Base-by-base conservation (phyloP, 768 basidiomycete genomes). In the Clavaria fumosa region DNA sequence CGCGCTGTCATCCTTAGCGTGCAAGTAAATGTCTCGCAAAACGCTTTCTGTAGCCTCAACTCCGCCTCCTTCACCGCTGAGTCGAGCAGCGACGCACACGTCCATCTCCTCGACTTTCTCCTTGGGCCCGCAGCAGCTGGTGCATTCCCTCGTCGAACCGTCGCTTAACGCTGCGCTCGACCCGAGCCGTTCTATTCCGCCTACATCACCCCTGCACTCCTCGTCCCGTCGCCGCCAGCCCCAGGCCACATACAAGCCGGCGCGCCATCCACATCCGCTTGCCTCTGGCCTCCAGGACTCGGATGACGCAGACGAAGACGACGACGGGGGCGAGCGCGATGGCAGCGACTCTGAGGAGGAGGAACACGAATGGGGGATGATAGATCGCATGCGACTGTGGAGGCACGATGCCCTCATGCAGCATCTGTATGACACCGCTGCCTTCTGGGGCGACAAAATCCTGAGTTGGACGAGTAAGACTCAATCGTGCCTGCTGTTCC, bases 361-460 rank as follows among this genome's bases (percentile, higher is more conserved):
- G 22, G 68, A 67, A 28, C 66, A 69, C 32, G 75, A 80, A 46
- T 90, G 84, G 85, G 75, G 75, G 2, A 77, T 85, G 66, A 76
- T 97, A 3, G 91, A 96, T 59, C 72, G 91, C 21, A 91, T 99
- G 88, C 68, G 95, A 41, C 61, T 89, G 31, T 97, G 93, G 93
- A 65, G 95, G 28, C 91, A 97, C 51, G 95, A 97, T 60, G 93
- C 95, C 28, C 70, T 99, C 46, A 90, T 91, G 78, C 95, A 97
- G 57, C 95, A 99, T 64, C 61, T 99, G 9, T 95, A 97, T 56
- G 85, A 89, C 45, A 95, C 91, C 0, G 93, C 95, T 2, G 80
- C 83, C 4, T 97, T 96, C 54, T 99, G 95, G 95, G 95, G 95
- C 4, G 89, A 93, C 62, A 97, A 99, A 57, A 77, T 97, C 32